A percentile compares a stretch with the other conserved stretches of the same genome.
Conservation (phyloP, 805 yeast species). For the Zygosaccharomyces lentus region DNA sequence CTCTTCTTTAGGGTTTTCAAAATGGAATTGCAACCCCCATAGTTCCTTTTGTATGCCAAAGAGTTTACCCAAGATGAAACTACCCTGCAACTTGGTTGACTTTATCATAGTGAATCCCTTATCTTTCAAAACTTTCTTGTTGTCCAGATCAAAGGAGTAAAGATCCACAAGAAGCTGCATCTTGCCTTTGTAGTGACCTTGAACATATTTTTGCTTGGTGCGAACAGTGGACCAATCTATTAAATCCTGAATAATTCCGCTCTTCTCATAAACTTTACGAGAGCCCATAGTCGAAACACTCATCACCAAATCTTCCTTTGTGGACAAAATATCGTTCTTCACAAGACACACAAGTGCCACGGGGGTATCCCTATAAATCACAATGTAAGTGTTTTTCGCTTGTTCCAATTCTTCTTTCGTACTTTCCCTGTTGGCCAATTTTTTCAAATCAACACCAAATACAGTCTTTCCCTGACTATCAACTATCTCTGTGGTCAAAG, state of each 20-base stretch:
- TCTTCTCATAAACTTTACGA: slow-evolving; percentile 60
- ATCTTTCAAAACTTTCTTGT: slow-evolving; percentile 36
- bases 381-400: slow-evolving; percentile 50
- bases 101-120: slow-evolving; percentile 44
- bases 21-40: slow-evolving; percentile 39
- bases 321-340: slow-evolving; percentile 40
- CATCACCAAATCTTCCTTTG: slow-evolving; percentile 43
- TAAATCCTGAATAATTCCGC: slow-evolving; percentile 61
- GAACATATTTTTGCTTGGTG: slow-evolving; percentile 39
- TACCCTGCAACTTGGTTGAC: slow-evolving; percentile 26
- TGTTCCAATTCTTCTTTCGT: slow-evolving; percentile 30
- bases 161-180: slow-evolving; percentile 45
- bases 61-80: slow-evolving; percentile 29
- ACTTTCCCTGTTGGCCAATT: slow-evolving; percentile 17
- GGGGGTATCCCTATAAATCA: slow-evolving; percentile 65
- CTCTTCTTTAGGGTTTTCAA: slow-evolving; percentile 18
- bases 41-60: slow-evolving; percentile 32
- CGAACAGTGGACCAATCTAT: slow-evolving; percentile 56
- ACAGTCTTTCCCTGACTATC: slow-evolving; percentile 35
- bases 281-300: slow-evolving; percentile 57
- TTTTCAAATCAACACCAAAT: slow-evolving; percentile 47
- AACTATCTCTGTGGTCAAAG: slow-evolving; percentile 37
- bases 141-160: slow-evolving; percentile 47
- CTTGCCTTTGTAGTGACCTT: slow-evolving; percentile 29
- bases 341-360: slow-evolving; percentile 55